Percentiles rank a stretch among this genome's conserved stretches.
phyloP scores from a whole-genome alignment of 2,329 filamentous ascomycete species.

The Botrytis fabae region DNA sequence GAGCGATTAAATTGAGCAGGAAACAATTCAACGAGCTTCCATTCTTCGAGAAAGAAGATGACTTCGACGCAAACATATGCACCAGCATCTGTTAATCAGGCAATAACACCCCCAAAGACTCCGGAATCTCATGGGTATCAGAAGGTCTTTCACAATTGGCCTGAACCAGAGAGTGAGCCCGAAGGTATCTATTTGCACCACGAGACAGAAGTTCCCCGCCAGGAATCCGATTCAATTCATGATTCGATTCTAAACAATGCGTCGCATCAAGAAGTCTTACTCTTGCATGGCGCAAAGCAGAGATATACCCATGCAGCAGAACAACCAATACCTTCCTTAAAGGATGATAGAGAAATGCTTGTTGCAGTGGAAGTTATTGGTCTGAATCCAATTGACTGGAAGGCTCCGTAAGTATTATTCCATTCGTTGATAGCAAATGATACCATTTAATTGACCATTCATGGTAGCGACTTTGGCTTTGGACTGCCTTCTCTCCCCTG shows the following conservation, averaged over 20 bases:
- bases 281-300: constrained; percentile 52
- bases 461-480: constrained; percentile 38
- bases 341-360: constrained; percentile 59
- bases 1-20: background rate
- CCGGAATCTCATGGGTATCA: constrained; percentile 25
- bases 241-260: constrained; percentile 24
- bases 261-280: constrained; percentile 47
- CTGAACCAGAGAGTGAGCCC: constrained; percentile 32
- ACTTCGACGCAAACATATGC: constrained; percentile 25
- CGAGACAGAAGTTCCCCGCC: background rate
- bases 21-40: background rate
- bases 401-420: constrained; percentile 74
- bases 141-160: constrained; percentile 32
- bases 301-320: constrained; percentile 49
- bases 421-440: background rate
- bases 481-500: constrained; percentile 38
- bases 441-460: background rate
- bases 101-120: constrained; percentile 32
- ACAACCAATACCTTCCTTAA: constrained; percentile 50
- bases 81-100: constrained; percentile 31
- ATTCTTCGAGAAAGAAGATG: background rate
- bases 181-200: constrained; percentile 23
- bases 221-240: background rate
- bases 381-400: constrained; percentile 80
- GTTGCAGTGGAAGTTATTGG: constrained; percentile 62